Base-by-base conservation (phyloP, 148 eudicot species). In the Fagopyrum esculentum region DNA sequence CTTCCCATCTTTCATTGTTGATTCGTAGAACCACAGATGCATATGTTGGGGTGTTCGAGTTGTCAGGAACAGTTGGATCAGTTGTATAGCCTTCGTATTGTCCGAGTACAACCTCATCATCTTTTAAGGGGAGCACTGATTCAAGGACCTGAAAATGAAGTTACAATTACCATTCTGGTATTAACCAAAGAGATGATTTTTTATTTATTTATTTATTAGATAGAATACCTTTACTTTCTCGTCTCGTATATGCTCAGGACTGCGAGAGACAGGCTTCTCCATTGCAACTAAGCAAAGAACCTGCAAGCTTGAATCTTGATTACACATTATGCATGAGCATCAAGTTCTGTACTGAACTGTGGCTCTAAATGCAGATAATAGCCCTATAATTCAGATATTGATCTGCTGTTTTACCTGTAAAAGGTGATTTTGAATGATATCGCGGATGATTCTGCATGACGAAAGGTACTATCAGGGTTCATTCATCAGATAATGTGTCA, bases 1-100 rank as follows among this genome's bases (percentile, higher is more conserved):
- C 98, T 91, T 94, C 98, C 98, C 98, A 94, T 89, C 98, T 88
- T 82, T 94, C 98, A 52, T 86, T 94, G 85, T 94, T 90, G 73
- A 94, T 87, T 69, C 91, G 83, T 54, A 94, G 83, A 60, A 94
- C 64, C 76, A 85, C 74, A 44, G 96, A 91, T 44, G 98, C 98
- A 87, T 90, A 94, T 78, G 98, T 94, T 52, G 98, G 98, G 73
- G 98, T 94, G 68, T 94, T 89, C 12, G 98, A 94, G 74, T 85
- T 72, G 35, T 87, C 81, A 48, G 98, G 98, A 78, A 94, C 98
- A 40, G 96, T 91, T 77, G 97, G 98, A 73, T 94, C 98, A 66
- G 85, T 91, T 78, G 47, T 84, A 79, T 94, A 94, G 71, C 98
- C 98, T 68, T 94, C 87, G 71, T 94, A 94, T 79, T 94, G 98